A percentile compares a stretch with the other conserved stretches of the same genome.
phyloP scores from a whole-genome alignment of 805 yeast genomes.

The Candida orba region DNA sequence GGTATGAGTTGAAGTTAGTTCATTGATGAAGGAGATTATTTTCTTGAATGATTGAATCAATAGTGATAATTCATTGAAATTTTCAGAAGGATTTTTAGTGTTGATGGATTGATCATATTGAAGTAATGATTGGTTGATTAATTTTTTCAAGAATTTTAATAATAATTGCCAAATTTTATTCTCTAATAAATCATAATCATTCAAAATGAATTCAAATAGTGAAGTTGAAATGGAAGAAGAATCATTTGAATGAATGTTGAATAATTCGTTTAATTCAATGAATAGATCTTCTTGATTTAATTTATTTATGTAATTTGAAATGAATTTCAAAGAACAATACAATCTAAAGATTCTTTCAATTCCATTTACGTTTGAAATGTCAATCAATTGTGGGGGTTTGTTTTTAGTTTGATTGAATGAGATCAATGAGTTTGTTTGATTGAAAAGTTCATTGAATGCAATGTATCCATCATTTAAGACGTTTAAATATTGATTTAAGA shows the following conservation, averaged over 20 bases:
- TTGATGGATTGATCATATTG: too few species aligned
- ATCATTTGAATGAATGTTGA: constrained; percentile 15
- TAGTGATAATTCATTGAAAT: constrained; percentile 23
- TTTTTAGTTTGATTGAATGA: not conserved
- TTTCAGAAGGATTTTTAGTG: not conserved
- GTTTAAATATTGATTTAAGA: constrained; percentile 33
- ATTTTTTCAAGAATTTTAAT: constrained; percentile 24
- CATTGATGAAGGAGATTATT: constrained; percentile 14
- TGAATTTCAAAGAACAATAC: constrained; percentile 20
- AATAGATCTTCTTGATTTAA: constrained; percentile 24
- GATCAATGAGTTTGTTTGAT: constrained; percentile 10
- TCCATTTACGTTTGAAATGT: constrained; percentile 21
- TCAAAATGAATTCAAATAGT: constrained; percentile 26
- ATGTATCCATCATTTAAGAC: constrained; percentile 24
- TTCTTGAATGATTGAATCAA: constrained; percentile 22
- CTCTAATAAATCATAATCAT: constrained; percentile 23
- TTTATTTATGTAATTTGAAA: constrained; percentile 13
- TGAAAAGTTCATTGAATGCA: constrained; percentile 21
- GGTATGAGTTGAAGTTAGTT: constrained; percentile 11
- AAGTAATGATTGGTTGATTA: constrained; percentile 19
- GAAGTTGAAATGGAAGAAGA: constrained; percentile 9
- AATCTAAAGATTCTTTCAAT: constrained; percentile 23
- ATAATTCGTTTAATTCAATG: constrained; percentile 19
- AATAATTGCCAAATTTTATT: constrained; percentile 25
- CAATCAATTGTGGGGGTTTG: constrained; percentile 8